Conservation (phyloP, 257 asterid genomes). For the Solanum bulbocastanum region DNA sequence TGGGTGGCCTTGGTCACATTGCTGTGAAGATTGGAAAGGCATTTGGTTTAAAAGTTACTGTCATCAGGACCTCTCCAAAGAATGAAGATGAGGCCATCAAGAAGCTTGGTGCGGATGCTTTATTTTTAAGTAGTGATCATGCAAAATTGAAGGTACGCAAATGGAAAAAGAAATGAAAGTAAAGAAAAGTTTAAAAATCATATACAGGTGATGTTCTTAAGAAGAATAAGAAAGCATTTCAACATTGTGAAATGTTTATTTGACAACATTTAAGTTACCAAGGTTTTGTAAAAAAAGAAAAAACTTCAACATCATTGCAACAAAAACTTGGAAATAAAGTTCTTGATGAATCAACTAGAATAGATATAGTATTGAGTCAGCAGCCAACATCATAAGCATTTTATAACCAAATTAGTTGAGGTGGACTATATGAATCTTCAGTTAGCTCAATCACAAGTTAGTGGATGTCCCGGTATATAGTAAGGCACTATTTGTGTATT, state of each 20-base stretch:
- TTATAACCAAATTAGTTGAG: background rate
- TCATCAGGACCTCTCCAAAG: conserved; percentile 43
- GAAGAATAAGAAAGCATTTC: background rate
- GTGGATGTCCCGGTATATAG: background rate
- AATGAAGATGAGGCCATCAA: conserved; percentile 43
- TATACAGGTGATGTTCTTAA: background rate
- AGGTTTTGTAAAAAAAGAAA: background rate
- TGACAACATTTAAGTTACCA: background rate
- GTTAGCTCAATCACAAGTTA: background rate
- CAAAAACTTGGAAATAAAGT: background rate
- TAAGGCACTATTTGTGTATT: background rate
- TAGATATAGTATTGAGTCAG: background rate
- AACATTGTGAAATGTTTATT: background rate
- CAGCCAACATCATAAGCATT: background rate
- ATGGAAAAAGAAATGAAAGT: background rate
- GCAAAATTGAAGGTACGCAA: conserved; percentile 44
- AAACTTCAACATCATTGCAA: background rate
- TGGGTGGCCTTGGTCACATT: conserved; percentile 69
- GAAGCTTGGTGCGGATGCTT: conserved; percentile 51
- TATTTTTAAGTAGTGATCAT: conserved; percentile 35
- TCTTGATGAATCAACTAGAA: background rate
- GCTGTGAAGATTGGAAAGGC: conserved; percentile 70
- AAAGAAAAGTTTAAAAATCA: background rate
- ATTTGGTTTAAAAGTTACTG: conserved; percentile 56
- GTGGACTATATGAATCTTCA: background rate